Evolutionary conservation across 139 green algal species (phyloP), one percentile per base, ranked within the genome.

Genomic region (Tetratostichococcus sp.): DNA sequence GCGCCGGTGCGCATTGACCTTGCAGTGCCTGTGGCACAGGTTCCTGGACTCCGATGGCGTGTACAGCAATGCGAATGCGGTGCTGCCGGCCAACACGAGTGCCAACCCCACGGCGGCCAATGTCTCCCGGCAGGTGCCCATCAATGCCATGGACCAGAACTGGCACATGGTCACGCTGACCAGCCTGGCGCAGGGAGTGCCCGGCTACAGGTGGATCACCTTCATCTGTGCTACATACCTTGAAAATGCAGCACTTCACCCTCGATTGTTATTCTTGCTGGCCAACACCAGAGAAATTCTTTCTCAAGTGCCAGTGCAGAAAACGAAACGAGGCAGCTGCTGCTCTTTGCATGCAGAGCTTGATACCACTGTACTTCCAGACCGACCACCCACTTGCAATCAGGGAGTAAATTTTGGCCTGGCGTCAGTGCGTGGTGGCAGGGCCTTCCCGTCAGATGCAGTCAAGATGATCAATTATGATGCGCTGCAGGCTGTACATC

Each of bases 121-220:
- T 17, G 19, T 62, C 2, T 4, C 19, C 50, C 50, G 50, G 17
- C 11, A 2, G 50, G 50, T 17, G 50, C 50, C 62, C 62, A 68
- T 34, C 62, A 34, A 71, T 43, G 68, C 69, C 57, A 75, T 35
- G 50, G 43, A 81, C 35, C 70, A 70, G 42, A n/a, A 22, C 50
- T 81, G 76, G 76, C 76, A 81, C 57, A 74, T 77, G 70, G 43
- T 71, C 43, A 74, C 69, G 22, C 4, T 76, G 31, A 59, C 50
- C 31, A 43, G 30, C 32, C 32, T 5, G 32, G 8, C 31, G 4
- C 31, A 25, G 1, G 21, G 1, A 17, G 4, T 4, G 31, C 30
- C 32, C 11, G 32, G 67, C 67, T 50, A 32, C 62, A 68, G 62
- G 62, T 68, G 30, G 22, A 3, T 14, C 11, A 16, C 5, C 5